phyloP scores from a whole-genome alignment of 805 yeast species.

The Myxozyma neotropica region DNA sequence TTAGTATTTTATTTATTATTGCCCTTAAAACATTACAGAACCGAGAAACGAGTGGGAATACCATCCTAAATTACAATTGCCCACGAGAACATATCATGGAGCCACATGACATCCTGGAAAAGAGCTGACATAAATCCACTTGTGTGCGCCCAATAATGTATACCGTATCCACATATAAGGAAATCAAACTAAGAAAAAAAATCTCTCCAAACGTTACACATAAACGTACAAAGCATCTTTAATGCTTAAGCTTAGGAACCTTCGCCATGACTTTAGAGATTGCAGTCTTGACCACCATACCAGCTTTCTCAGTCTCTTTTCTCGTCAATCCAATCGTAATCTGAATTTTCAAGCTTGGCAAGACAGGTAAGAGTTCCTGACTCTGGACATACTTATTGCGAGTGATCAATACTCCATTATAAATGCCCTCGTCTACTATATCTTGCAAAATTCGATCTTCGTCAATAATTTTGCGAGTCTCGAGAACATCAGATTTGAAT shows the following conservation, averaged over 20 bases:
- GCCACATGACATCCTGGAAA: neutral
- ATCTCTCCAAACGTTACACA: no score
- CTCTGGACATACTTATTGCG: conserved; percentile 65
- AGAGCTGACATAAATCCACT: no score
- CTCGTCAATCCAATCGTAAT: conserved; percentile 52
- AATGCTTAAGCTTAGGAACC: conserved; percentile 25
- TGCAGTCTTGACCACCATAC: conserved; percentile 36
- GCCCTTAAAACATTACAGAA: neutral
- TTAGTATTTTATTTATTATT: no score
- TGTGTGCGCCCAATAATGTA: no score
- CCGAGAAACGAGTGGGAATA: neutral
- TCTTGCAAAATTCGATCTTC: conserved; percentile 66
- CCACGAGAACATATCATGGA: neutral
- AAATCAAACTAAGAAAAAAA: no score
- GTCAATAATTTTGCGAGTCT: conserved; percentile 45
- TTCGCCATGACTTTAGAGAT: conserved; percentile 33
- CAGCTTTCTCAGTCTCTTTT: conserved; percentile 51
- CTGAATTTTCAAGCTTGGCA: conserved; percentile 60
- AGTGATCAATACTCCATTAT: conserved; percentile 59
- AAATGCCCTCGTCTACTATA: conserved; percentile 61
- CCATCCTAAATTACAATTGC: neutral
- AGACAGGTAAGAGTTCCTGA: conserved; percentile 72
- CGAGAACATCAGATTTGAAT: conserved; percentile 49
- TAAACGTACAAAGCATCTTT: neutral
- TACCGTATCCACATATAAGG: no score